A percentile compares a stretch with the other conserved stretches of the same genome.
Conservation (phyloP, 1,139 yeast species). For the Blastobotrys malaysiensis region DNA sequence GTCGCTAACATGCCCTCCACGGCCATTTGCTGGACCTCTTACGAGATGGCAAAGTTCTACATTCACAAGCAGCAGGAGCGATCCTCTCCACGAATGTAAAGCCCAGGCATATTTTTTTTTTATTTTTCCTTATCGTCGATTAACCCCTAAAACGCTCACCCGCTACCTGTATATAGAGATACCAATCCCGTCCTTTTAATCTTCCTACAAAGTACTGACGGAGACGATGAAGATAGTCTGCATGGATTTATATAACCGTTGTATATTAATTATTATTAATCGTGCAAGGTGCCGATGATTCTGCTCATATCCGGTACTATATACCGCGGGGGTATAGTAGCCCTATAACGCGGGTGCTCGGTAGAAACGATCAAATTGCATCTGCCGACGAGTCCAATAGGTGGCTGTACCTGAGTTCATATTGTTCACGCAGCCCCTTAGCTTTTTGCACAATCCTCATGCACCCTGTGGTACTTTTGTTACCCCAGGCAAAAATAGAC, state of each 20-base stretch:
- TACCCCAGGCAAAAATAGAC: background rate
- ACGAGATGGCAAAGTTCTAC: conserved; percentile 91
- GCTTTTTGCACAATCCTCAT: too few species aligned
- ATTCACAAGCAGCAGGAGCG: conserved; percentile 21
- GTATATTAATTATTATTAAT: background rate
- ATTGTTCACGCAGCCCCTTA: too few species aligned
- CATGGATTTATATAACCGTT: background rate
- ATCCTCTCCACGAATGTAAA: background rate
- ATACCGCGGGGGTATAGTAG: too few species aligned
- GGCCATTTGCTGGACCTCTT: conserved; percentile 97
- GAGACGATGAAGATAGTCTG: background rate
- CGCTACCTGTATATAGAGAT: background rate
- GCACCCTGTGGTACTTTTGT: too few species aligned
- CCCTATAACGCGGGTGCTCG: too few species aligned
- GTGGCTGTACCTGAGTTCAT: too few species aligned
- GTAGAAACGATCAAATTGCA: too few species aligned
- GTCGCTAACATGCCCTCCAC: conserved; percentile 94
- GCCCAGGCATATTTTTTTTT: background rate
- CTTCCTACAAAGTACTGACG: background rate
- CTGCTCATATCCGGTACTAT: too few species aligned
- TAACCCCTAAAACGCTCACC: background rate
- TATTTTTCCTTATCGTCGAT: background rate
- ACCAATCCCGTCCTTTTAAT: background rate
- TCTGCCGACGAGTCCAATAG: too few species aligned
- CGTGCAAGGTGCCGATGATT: too few species aligned